phyloP scores from a whole-genome alignment of 108 stramenopile species.

The Asterionellopsis glacialis region DNA sequence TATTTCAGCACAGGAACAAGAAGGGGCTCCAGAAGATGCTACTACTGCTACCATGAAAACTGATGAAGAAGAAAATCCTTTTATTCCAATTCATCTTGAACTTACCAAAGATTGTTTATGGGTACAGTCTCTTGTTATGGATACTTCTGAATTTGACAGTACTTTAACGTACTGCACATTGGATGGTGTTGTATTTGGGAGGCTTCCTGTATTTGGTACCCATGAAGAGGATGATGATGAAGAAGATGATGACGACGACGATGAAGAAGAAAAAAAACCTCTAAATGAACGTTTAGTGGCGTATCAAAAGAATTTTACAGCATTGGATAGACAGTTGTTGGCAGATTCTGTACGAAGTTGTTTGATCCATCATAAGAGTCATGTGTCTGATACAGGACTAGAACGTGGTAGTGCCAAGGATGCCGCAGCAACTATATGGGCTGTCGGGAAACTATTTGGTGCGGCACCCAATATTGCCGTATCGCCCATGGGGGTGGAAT shows the following conservation, averaged over 20 bases:
- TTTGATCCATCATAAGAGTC: slow-evolving; percentile 58
- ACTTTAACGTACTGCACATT: background rate
- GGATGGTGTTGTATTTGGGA: slow-evolving; percentile 66
- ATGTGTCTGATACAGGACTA: slow-evolving; percentile 62
- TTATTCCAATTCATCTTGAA: background rate
- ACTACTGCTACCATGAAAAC: slow-evolving; percentile 9
- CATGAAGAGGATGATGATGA: slow-evolving; percentile 46
- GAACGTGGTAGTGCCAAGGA: slow-evolving; percentile 61
- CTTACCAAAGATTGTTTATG: background rate
- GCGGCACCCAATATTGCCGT: slow-evolving; percentile 3
- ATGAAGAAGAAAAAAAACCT: slow-evolving; percentile 27
- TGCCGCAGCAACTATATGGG: slow-evolving; percentile 68
- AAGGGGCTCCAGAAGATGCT: slow-evolving; percentile 7
- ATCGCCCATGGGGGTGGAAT: slow-evolving; percentile 53
- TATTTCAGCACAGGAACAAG: slow-evolving; percentile 3
- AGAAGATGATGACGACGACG: slow-evolving; percentile 57
- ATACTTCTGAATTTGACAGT: slow-evolving; percentile 2
- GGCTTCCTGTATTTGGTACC: slow-evolving; percentile 81
- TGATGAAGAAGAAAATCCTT: background rate
- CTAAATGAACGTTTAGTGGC: slow-evolving; percentile 58
- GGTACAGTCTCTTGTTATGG: slow-evolving; percentile 1
- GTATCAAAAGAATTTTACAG: slow-evolving; percentile 50
- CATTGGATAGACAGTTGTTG: slow-evolving; percentile 71
- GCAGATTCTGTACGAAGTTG: slow-evolving; percentile 72
- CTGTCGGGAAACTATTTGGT: slow-evolving; percentile 42